A percentile compares a stretch with the other conserved stretches of the same genome.
Conservation (phyloP, 257 asterid species). For the Solanum raphanifolium region DNA sequence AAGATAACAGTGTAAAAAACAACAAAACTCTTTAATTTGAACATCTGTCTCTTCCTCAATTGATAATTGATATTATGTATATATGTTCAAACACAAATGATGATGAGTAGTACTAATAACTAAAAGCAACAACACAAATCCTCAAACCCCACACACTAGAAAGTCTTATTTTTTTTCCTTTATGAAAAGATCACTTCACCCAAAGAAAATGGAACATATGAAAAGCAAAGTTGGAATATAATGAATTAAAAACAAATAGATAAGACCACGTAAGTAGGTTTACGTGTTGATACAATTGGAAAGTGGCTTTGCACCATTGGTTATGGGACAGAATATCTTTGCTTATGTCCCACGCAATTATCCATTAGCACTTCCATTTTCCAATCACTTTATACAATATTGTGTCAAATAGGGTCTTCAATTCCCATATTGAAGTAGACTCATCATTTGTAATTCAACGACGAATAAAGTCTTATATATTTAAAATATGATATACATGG, state of each 20-base stretch:
- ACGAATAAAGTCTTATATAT: too few relatives aligned
- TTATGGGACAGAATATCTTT: slow-evolving; percentile 16
- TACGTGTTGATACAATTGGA: neutral
- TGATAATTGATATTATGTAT: neutral
- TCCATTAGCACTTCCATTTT: neutral
- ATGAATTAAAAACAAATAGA: neutral
- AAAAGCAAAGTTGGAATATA: neutral
- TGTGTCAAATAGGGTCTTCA: slow-evolving; percentile 1
- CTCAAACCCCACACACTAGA: neutral
- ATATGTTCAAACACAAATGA: neutral
- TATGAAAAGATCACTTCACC: neutral
- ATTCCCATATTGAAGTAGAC: neutral
- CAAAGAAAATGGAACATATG: neutral
- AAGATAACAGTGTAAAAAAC: neutral
- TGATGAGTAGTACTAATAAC: neutral
- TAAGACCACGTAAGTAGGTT: slow-evolving; percentile 11
- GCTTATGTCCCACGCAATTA: slow-evolving; percentile 20
- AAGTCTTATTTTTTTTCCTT: neutral
- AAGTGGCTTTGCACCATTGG: slow-evolving; percentile 17
- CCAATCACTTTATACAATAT: neutral
- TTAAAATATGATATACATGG: neutral
- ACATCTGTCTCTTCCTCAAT: neutral
- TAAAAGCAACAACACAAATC: neutral
- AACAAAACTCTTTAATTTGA: neutral
- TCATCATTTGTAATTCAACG: neutral